Base-by-base conservation (phyloP, 2,329 filamentous ascomycete genomes). In the Ophiostoma sp. region DNA sequence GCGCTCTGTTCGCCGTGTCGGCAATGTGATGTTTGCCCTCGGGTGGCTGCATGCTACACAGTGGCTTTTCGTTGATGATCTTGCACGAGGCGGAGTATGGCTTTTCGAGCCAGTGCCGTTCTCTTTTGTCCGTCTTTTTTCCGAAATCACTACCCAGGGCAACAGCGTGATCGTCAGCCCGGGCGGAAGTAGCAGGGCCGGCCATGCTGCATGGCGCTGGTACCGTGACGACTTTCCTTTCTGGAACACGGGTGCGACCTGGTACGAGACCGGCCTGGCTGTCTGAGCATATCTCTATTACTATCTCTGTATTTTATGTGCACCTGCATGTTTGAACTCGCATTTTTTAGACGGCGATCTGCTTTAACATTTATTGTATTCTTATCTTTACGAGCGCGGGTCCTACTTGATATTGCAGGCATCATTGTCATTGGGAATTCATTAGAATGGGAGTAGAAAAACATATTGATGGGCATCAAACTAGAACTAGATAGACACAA, bases 21-120 rank as follows among this genome's bases (percentile, higher is more conserved):
- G 81, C 0, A 96, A 95, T 74, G 77, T 91, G 0, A 31, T 83
- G 0, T 90, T 89, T 73, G 84, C 88, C 0, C 73, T 88, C 5
- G 74, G 77, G 0, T 97, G 92, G 92, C 80, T 96, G 72, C 86
- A 88, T 69, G 77, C 82, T 20, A 94, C 91, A 0, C 85, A 85
- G 0, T 82, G 82, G 57, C 77, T 88, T 48, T 83, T 97, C n/a
- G 82, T 88, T 13, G 87, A 96, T 76, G 94, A 97, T 76, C 88
- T 96, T 77, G 85, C 89, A 0, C 83, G 84, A 13, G 85, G 87
- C 0, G 93, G 92, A 0, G 76, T 96, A 0, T 97, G 91, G 91
- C 79, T 96, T 17, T 87, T 88, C 72, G 93, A 97, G 78, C 92
- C 93, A 0, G 79, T 96, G n/a, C 92, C 93, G 0, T 73, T 94